Conservation (phyloP, 805 yeast species). For the Myxozyma kluyveri region DNA sequence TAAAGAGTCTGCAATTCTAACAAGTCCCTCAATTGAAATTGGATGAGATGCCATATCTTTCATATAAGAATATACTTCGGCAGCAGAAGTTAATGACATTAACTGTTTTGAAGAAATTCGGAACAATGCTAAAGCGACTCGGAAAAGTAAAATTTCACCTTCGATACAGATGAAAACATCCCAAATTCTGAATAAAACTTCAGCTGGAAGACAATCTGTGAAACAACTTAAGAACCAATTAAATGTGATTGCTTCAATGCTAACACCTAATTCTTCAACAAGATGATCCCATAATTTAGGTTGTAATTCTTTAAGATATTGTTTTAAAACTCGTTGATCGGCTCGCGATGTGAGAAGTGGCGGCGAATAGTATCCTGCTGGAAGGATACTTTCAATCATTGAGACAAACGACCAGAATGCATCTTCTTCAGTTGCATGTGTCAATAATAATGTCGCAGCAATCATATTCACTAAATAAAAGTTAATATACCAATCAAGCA, state of each 20-base stretch:
- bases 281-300: conserved; percentile 46
- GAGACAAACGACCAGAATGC: conserved; percentile 53
- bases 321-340: conserved; percentile 44
- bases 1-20: conserved; percentile 33
- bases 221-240: conserved; percentile 59
- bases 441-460: conserved; percentile 51
- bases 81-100: conserved; percentile 31
- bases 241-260: conserved; percentile 50
- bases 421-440: conserved; percentile 48
- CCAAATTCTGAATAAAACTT: conserved; percentile 52
- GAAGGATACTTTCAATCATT: conserved; percentile 50
- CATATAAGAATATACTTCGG: conserved; percentile 37
- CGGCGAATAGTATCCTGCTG: conserved; percentile 44
- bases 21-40: conserved; percentile 34
- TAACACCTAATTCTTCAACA: conserved; percentile 40
- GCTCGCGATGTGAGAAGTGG: conserved; percentile 41
- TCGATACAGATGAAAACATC: conserved; percentile 48
- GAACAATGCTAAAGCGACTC: conserved; percentile 38
- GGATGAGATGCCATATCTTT: conserved; percentile 36
- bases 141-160: conserved; percentile 40
- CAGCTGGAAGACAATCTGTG: conserved; percentile 51
- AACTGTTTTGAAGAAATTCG: conserved; percentile 33
- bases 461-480: conserved; percentile 50
- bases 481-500: neutral
- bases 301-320: conserved; percentile 40